Evolutionary conservation across 2,329 filamentous ascomycete species (phyloP).

Genomic region (Xylaria digitata): DNA sequence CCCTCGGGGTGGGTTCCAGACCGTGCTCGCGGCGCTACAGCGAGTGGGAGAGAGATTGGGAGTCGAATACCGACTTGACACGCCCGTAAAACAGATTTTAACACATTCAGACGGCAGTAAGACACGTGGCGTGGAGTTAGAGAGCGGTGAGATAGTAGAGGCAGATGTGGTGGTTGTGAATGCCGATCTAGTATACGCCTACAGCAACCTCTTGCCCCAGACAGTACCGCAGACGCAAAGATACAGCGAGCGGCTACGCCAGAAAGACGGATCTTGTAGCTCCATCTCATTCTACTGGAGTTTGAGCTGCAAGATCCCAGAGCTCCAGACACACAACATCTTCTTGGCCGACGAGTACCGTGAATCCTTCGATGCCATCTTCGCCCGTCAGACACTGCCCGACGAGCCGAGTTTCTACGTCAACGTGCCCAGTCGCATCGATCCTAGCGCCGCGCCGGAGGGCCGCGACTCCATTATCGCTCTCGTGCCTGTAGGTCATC

Average conservation of each 20-base stretch:
- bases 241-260: constrained; percentile 56
- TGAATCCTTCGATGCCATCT: constrained; percentile 80
- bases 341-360: constrained; percentile 79
- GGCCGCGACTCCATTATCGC: constrained; percentile 75
- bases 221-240: constrained; percentile 42
- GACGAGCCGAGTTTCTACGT: constrained; percentile 79
- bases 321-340: constrained; percentile 78
- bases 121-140: constrained; percentile 69
- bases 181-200: constrained; percentile 79
- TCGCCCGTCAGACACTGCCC: constrained; percentile 75
- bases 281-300: constrained; percentile 84
- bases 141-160: constrained; percentile 65
- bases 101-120: constrained; percentile 62
- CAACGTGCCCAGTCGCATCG: constrained; percentile 78
- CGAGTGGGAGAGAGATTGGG: constrained; percentile 71
- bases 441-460: constrained; percentile 73
- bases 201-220: constrained; percentile 74
- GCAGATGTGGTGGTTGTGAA: constrained; percentile 78
- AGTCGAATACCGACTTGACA: constrained; percentile 70
- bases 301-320: constrained; percentile 67
- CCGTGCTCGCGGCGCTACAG: constrained; percentile 71
- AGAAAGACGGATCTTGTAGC: constrained; percentile 72
- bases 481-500: constrained; percentile 77
- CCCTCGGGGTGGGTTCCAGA: constrained; percentile 76
- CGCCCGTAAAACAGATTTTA: constrained; percentile 66